Evolutionary conservation across 2,329 filamentous ascomycete genomes (phyloP).

Genomic region (Hypomyces rosellus): DNA sequence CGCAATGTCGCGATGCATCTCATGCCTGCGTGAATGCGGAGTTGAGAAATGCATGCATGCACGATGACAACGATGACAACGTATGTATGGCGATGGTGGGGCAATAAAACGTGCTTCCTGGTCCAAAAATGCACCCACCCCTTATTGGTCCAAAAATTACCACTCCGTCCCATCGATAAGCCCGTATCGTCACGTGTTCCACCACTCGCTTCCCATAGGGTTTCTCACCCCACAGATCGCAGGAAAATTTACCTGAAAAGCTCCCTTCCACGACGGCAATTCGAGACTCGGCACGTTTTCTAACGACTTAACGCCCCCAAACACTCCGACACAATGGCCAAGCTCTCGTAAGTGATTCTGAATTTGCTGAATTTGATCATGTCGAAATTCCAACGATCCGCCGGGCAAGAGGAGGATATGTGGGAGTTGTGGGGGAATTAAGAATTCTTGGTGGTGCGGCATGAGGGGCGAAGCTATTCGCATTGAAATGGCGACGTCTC

Average conservation of each 20-base stretch:
- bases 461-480: slow-evolving; percentile 4
- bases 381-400: slow-evolving; percentile 6
- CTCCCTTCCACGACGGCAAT: slow-evolving; percentile 30
- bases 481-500: not conserved
- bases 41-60: not conserved
- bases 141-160: not conserved
- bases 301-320: slow-evolving; percentile 35
- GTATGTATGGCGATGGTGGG: not conserved
- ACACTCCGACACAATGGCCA: slow-evolving; percentile 54
- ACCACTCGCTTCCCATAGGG: slow-evolving; percentile 30
- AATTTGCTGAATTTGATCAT: slow-evolving; percentile 5
- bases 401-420: slow-evolving; percentile 16
- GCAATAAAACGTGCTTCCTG: not conserved
- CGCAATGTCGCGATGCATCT: not conserved
- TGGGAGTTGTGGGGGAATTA: slow-evolving; percentile 10
- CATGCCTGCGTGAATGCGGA: not conserved
- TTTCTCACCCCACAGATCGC: slow-evolving; percentile 35
- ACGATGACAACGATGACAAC: not conserved
- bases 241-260: slow-evolving; percentile 30
- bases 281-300: slow-evolving; percentile 31
- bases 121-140: not conserved
- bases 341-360: slow-evolving; percentile 50
- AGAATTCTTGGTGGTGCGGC: not conserved
- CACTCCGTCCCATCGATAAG: slow-evolving; percentile 14
- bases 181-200: slow-evolving; percentile 27